Conservation (phyloP, 2,329 filamentous ascomycete species). For the Zasmidium cellare region DNA sequence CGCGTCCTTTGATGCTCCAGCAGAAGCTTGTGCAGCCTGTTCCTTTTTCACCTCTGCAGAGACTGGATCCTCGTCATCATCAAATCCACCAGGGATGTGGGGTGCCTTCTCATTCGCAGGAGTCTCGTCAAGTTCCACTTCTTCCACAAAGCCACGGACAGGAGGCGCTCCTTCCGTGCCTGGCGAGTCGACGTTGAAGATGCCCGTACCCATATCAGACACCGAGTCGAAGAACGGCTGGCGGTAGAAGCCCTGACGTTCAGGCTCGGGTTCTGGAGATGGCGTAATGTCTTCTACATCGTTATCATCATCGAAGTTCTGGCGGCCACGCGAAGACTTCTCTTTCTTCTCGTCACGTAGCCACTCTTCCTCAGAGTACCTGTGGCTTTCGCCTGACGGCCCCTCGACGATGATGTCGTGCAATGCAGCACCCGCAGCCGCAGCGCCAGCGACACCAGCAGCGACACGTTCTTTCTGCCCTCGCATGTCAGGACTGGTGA, state of each 20-base stretch:
- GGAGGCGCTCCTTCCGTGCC: slow-evolving; percentile 33
- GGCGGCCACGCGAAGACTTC: not conserved
- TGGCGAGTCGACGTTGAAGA: slow-evolving; percentile 31
- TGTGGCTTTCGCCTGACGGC: slow-evolving; percentile 33
- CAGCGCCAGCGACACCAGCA: slow-evolving; percentile 13
- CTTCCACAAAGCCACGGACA: slow-evolving; percentile 40
- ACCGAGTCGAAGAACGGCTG: slow-evolving; percentile 45
- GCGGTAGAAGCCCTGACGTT: slow-evolving; percentile 26
- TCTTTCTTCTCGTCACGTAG: slow-evolving; percentile 2
- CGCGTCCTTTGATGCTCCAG: slow-evolving; percentile 9
- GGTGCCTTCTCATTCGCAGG: slow-evolving; percentile 49
- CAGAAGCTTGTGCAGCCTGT: not conserved
- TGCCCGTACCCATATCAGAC: slow-evolving; percentile 37
- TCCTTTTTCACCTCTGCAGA: slow-evolving; percentile 4
- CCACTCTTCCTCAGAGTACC: slow-evolving; percentile 33
- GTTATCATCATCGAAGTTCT: slow-evolving; percentile 18
- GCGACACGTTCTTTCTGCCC: slow-evolving; percentile 10
- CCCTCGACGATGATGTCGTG: slow-evolving; percentile 44
- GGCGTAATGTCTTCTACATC: slow-evolving; percentile 15
- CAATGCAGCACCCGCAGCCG: slow-evolving; percentile 23
- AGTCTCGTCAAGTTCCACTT: slow-evolving; percentile 57
- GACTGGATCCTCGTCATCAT: slow-evolving; percentile 29
- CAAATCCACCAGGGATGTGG: slow-evolving; percentile 65
- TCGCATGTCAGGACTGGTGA: slow-evolving; percentile 19
- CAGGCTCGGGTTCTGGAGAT: slow-evolving; percentile 1